These are phyloP conservation scores for Naegleria fowleri DNA, from an alignment of 208 protist genomes.

Conservation along the genomic window DNA sequence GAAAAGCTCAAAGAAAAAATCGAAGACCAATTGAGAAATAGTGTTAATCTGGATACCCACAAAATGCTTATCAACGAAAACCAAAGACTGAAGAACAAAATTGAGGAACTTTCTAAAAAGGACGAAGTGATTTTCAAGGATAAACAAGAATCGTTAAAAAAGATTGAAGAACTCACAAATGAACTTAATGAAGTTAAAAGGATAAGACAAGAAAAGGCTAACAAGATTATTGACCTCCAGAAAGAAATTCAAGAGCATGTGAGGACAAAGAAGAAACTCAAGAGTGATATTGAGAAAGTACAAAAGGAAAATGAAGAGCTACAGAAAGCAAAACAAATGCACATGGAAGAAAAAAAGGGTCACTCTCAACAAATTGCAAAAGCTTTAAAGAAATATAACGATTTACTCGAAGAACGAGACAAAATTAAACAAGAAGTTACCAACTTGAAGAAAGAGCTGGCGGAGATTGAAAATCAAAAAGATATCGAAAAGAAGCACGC, in stretches of 20 bases:
- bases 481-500: neutral
- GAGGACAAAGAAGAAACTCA: neutral
- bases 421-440: neutral
- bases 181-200: neutral
- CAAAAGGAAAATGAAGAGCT: neutral
- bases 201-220: neutral
- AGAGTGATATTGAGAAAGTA: neutral
- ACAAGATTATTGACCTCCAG: neutral
- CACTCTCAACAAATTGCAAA: neutral
- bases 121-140: neutral
- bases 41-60: neutral
- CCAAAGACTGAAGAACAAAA: neutral
- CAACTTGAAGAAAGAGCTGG: neutral
- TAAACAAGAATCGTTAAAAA: neutral
- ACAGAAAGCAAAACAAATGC: neutral
- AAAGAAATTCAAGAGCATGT: neutral
- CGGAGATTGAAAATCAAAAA: neutral
- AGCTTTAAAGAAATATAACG: neutral
- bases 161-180: neutral
- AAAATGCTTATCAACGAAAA: neutral
- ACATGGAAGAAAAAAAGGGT: neutral
- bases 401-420: neutral
- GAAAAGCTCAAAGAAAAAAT: neutral
- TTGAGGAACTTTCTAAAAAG: neutral
- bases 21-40: neutral